A percentile compares a stretch with the other conserved stretches of the same genome.
These are phyloP conservation scores for Citrus glauca DNA, from an alignment of 345 rosid genomes.

Conservation along the genomic window DNA sequence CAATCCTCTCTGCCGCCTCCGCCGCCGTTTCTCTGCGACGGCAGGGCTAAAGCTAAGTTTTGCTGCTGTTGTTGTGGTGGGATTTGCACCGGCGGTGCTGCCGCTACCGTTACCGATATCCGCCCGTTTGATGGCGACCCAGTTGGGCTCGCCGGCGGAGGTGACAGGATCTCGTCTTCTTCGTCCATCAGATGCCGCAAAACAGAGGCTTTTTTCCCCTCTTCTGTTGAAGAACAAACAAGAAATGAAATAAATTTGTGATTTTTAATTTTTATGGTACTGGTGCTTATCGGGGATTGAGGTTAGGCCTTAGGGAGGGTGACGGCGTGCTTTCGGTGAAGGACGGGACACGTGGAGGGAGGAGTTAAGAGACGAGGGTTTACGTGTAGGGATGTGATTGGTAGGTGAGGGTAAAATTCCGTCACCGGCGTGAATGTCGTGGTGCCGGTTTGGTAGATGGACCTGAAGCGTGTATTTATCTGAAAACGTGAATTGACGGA, in stretches of 20 bases:
- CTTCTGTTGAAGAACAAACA: background rate
- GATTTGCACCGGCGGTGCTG: conserved; percentile 24
- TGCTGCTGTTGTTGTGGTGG: conserved; percentile 23
- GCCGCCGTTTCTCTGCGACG: conserved; percentile 32
- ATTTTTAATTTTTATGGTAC: background rate
- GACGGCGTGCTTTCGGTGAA: conserved; percentile 61
- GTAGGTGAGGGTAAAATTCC: conserved; percentile 20
- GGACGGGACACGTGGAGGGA: conserved; percentile 48
- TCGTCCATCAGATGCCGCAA: conserved; percentile 36
- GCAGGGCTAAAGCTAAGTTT: conserved; percentile 35
- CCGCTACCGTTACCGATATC: conserved; percentile 43
- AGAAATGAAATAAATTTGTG: background rate
- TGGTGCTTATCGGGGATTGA: background rate
- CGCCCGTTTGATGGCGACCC: conserved; percentile 38
- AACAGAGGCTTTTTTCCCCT: background rate
- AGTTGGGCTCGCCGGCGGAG: conserved; percentile 25
- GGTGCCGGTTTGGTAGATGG: conserved; percentile 10
- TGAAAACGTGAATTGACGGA: conserved; percentile 31
- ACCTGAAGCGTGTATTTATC: conserved; percentile 11
- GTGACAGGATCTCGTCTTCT: conserved; percentile 56
- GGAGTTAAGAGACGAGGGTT: conserved; percentile 8
- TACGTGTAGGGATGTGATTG: conserved; percentile 38
- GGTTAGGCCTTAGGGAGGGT: conserved; percentile 15
- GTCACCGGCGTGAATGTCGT: conserved; percentile 47
- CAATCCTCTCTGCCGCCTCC: conserved; percentile 81